Evolutionary conservation across 192 early-diverging fungal species (phyloP).

Genomic region (Mortierella hygrophila): DNA sequence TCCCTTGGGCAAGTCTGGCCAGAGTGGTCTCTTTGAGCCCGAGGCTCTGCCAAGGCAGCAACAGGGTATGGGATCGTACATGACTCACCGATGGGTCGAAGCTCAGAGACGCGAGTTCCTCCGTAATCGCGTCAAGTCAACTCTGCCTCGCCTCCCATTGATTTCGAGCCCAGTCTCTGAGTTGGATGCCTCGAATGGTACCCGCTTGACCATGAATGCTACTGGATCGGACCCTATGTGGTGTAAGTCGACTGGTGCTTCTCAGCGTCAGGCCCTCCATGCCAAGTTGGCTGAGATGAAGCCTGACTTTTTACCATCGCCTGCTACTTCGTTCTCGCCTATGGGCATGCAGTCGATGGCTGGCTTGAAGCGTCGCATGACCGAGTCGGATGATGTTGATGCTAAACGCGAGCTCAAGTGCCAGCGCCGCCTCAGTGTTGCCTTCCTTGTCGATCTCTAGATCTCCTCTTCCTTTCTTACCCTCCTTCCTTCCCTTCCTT

Average conservation of each 20-base stretch:
- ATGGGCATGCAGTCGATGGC: constrained; percentile 8
- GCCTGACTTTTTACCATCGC: constrained; percentile 27
- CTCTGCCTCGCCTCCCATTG: neutral
- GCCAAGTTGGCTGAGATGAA: constrained; percentile 1
- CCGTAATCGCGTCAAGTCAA: constrained; percentile 32
- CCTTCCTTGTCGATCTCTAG: constrained; percentile 28
- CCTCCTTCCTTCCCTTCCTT: neutral
- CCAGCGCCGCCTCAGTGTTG: constrained; percentile 8
- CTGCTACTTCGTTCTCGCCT: constrained; percentile 41
- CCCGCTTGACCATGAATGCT: constrained; percentile 75
- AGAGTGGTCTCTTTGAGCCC: constrained; percentile 32
- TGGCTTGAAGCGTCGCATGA: constrained; percentile 41
- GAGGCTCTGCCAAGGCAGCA: constrained; percentile 38
- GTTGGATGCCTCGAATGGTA: constrained; percentile 71
- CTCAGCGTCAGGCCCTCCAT: constrained; percentile 55
- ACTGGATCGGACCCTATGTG: constrained; percentile 76
- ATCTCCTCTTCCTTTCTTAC: constrained; percentile 32
- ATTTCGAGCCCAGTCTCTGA: constrained; percentile 65
- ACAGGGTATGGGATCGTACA: constrained; percentile 48
- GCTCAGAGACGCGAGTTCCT: constrained; percentile 49
- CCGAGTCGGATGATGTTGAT: constrained; percentile 13
- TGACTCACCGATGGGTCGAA: constrained; percentile 53
- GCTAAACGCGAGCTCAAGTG: neutral
- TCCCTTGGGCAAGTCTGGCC: neutral
- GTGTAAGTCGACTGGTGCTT: constrained; percentile 81